Base-by-base conservation (phyloP, 108 stramenopile species). In the Schizochytrium sp. region DNA sequence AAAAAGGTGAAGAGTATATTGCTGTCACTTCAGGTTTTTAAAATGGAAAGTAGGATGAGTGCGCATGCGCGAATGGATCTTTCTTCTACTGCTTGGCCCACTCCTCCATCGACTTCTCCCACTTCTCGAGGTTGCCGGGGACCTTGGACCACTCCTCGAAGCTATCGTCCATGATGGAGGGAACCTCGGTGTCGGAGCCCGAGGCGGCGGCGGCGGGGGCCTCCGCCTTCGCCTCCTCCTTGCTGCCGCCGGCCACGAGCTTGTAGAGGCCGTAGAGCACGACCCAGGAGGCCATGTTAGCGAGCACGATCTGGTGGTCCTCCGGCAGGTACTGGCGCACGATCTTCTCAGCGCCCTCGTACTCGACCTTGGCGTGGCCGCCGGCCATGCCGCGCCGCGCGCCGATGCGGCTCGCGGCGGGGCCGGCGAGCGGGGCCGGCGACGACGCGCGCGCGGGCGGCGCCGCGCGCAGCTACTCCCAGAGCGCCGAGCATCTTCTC, bases 121-220 rank as follows among this genome's bases (percentile, higher is more conserved):
- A 83, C 76, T 83, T 83, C 48, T 53, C 76, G 48, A 83, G 45
- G 76, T 83, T 83, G 48, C 51, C 76, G 4, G 76, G 76, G 51
- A 83, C 51, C 76, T 83, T 83, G 76, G 76, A 47, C 48, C 45
- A 83, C 76, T 83, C 76, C 76, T 83, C 76, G 23, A 83, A 83
- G 23, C 48, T 53, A 47, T 83, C 76, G 51, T 83, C 76, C n/a
- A 83, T n/a, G 45, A 53, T 23, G 51, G 76, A 83, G 28, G 76
- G 76, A 5, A 83, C 51, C 48, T 53, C 51, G 76, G 76, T 83
- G 5, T 83, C 76, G 45, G 48, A 47, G 51, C 48, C 76, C 14
- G 23, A 43, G 10, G 51, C 23, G 6, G 76, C 72, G 5, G 72
- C 18, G 6, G 51, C 76, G 10, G 76, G 18, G 6, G 76, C 76